These are phyloP conservation scores for Ceratobasidium papillatum DNA, from an alignment of 1,284 basidiomycete species.

Conservation along the genomic window DNA sequence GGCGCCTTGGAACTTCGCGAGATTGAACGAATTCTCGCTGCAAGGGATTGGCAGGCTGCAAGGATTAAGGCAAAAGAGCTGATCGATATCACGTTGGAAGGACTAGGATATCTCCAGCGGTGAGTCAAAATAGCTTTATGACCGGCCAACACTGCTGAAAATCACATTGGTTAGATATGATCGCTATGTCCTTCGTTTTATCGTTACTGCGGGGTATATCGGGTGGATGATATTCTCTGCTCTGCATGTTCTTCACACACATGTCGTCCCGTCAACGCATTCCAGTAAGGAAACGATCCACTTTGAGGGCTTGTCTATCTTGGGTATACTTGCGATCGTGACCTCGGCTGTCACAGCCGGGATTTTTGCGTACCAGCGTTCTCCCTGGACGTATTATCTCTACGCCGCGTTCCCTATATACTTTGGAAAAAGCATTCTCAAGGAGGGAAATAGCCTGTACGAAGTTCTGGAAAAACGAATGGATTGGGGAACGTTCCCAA, in stretches of 20 bases:
- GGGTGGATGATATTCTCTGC: slow-evolving; percentile 66
- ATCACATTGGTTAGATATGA: slow-evolving; percentile 66
- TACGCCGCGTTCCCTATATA: slow-evolving; percentile 80
- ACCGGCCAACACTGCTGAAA: not conserved
- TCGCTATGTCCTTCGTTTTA: slow-evolving; percentile 71
- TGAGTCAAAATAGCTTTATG: slow-evolving; percentile 50
- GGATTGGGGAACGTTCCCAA: slow-evolving; percentile 37
- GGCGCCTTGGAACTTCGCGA: slow-evolving; percentile 56
- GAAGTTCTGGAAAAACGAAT: slow-evolving; percentile 30
- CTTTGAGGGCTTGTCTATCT: slow-evolving; percentile 53
- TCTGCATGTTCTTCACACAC: slow-evolving; percentile 28
- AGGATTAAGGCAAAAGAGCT: slow-evolving; percentile 63
- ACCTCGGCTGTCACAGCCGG: slow-evolving; percentile 57
- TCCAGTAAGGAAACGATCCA: slow-evolving; percentile 52
- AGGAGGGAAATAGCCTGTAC: slow-evolving; percentile 37
- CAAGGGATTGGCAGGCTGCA: slow-evolving; percentile 60
- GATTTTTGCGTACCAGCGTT: slow-evolving; percentile 69
- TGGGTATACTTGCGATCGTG: slow-evolving; percentile 48
- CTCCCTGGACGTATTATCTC: slow-evolving; percentile 78
- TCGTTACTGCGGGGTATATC: slow-evolving; percentile 77
- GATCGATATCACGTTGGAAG: slow-evolving; percentile 67
- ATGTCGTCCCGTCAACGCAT: slow-evolving; percentile 46
- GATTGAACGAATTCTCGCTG: slow-evolving; percentile 52
- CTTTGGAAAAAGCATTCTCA: slow-evolving; percentile 59
- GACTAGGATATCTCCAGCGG: slow-evolving; percentile 84